Evolutionary conservation across 306 rosid genomes (phyloP).

Genomic region (Elaeagnus macrophylla): DNA sequence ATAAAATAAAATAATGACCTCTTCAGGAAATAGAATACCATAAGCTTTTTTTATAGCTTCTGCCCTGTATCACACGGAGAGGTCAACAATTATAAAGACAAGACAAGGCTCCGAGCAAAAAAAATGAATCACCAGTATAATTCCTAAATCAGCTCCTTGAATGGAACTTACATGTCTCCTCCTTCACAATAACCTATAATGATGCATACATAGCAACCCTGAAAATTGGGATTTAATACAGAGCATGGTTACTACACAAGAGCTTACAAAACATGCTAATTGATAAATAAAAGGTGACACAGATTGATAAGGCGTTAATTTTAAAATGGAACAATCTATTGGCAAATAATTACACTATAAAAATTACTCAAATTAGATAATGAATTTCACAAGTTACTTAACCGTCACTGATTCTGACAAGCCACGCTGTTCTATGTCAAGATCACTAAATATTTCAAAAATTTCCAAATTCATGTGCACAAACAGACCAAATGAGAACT

Average conservation of each 20-base stretch:
- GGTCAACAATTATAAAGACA: slow-evolving; percentile 13
- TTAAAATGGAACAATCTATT: no score
- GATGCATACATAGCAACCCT: slow-evolving; percentile 99
- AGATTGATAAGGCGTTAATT: no score
- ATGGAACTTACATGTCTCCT: slow-evolving; percentile 78
- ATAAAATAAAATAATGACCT: slow-evolving; percentile 37
- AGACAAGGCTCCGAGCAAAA: slow-evolving; percentile 22
- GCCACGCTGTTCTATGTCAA: no score
- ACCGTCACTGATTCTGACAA: no score
- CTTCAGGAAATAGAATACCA: slow-evolving; percentile 69
- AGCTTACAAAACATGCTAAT: slow-evolving; percentile 10
- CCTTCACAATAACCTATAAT: slow-evolving; percentile 91
- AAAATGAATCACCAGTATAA: slow-evolving; percentile 5
- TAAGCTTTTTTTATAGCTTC: slow-evolving; percentile 79
- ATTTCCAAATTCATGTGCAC: no score
- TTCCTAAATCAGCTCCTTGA: not conserved
- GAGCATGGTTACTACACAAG: slow-evolving; percentile 14
- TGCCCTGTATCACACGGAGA: slow-evolving; percentile 58
- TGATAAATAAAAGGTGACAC: no score
- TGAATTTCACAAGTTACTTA: no score
- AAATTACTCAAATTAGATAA: no score
- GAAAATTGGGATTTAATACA: slow-evolving; percentile 20
- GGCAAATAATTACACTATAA: no score
- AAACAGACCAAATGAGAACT: no score
- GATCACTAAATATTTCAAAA: no score